phyloP scores from a whole-genome alignment of 371 early-diverging fungal genomes.

The Mucor circinelloides region DNA sequence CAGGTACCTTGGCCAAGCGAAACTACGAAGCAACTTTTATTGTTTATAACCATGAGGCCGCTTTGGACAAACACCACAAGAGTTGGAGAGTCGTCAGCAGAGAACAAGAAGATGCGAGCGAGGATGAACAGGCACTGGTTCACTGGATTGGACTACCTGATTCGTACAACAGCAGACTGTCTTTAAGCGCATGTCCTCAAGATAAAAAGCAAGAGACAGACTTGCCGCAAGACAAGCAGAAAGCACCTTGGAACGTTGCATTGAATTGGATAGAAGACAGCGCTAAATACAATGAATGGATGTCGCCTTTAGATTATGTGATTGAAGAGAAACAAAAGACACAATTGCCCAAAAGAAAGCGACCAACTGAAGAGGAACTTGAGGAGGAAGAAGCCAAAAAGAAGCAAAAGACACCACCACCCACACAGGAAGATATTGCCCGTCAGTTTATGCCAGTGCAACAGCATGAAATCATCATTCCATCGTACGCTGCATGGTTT shows the following conservation, averaged over 20 bases:
- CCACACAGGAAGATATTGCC: constrained; percentile 59
- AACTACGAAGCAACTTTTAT: constrained; percentile 62
- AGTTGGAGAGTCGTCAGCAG: constrained; percentile 19
- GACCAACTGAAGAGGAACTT: constrained; percentile 16
- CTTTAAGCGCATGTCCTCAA: constrained; percentile 2
- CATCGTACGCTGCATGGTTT: constrained; percentile 97
- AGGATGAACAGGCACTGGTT: constrained; percentile 56
- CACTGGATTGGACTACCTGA: constrained; percentile 80
- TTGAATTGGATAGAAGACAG: constrained; percentile 75
- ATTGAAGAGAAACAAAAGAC: constrained; percentile 16
- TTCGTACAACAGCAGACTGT: constrained; percentile 72
- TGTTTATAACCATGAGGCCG: constrained; percentile 35
- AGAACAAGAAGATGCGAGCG: constrained; percentile 19
- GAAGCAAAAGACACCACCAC: constrained; percentile 15
- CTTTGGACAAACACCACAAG: constrained; percentile 15
- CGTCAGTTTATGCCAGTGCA: constrained; percentile 72
- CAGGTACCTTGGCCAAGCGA: constrained; percentile 41
- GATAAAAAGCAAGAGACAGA: constrained; percentile 9
- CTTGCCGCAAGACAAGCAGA: constrained; percentile 16
- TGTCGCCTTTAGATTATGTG: constrained; percentile 68
- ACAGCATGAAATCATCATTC: constrained; percentile 82
- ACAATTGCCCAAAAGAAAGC: constrained; percentile 22
- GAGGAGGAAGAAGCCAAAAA: constrained; percentile 18
- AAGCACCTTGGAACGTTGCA: constrained; percentile 66
- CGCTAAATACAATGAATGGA: constrained; percentile 72